phyloP scores from a whole-genome alignment of 179 eudicot species.

The Patellifolia procumbens region DNA sequence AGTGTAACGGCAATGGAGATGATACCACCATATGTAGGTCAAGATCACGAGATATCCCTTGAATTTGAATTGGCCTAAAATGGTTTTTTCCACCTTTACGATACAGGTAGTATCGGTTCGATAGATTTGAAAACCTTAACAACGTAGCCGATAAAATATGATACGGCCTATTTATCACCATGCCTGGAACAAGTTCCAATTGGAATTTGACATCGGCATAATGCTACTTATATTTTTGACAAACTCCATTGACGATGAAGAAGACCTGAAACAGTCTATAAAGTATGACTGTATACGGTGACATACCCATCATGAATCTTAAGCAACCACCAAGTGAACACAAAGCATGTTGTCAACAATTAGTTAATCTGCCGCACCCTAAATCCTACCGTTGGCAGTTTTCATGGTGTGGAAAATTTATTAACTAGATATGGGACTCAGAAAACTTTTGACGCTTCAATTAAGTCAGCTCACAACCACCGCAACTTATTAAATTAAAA shows the following conservation, averaged over 20 bases:
- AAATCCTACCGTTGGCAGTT: neutral
- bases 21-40: too few relatives aligned
- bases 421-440: neutral
- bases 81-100: too few relatives aligned
- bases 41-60: too few relatives aligned
- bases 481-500: too few relatives aligned
- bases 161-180: too few relatives aligned
- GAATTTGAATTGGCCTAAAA: too few relatives aligned
- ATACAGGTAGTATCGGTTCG: too few relatives aligned
- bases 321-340: neutral
- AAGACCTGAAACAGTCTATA: neutral
- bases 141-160: too few relatives aligned
- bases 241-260: neutral
- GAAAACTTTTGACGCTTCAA: neutral
- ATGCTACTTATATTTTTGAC: neutral
- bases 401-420: neutral
- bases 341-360: neutral
- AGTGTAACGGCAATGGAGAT: too few relatives aligned
- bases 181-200: neutral
- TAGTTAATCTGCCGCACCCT: neutral
- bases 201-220: neutral
- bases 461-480: neutral
- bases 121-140: too few relatives aligned
- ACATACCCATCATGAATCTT: neutral
- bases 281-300: neutral